Conservation (phyloP, 2,329 filamentous ascomycete species). For the Botrytis paeoniae region DNA sequence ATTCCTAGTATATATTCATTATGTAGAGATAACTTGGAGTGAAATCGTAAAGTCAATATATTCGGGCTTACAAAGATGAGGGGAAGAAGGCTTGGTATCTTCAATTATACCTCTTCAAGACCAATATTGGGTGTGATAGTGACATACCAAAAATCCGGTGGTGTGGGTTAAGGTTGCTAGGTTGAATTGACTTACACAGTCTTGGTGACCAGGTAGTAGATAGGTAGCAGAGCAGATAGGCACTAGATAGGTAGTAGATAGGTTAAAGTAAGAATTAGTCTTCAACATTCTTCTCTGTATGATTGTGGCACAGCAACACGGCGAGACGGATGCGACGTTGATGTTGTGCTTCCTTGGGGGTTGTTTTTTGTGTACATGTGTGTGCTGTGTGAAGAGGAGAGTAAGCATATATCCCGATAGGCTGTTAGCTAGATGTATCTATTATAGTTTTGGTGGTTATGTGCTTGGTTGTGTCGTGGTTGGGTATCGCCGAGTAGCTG, state of each 20-base stretch:
- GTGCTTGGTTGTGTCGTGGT: neutral
- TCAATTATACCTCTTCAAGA: neutral
- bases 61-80: conserved; percentile 13
- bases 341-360: conserved; percentile 6
- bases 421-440: neutral
- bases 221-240: no score
- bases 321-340: conserved; percentile 7
- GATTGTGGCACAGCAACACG: neutral
- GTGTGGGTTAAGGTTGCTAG: conserved; percentile 2
- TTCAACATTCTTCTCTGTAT: neutral
- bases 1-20: neutral
- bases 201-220: neutral
- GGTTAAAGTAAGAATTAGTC: neutral
- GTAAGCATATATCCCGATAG: conserved; percentile 3
- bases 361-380: neutral
- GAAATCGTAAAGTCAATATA: neutral
- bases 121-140: neutral
- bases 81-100: conserved; percentile 11
- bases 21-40: neutral
- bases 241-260: neutral
- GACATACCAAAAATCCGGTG: neutral
- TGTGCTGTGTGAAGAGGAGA: neutral
- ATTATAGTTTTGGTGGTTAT: neutral
- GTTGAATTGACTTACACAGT: neutral
- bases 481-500: neutral